Conservation (phyloP, 768 basidiomycete genomes). For the Leccinum subtestaceum region DNA sequence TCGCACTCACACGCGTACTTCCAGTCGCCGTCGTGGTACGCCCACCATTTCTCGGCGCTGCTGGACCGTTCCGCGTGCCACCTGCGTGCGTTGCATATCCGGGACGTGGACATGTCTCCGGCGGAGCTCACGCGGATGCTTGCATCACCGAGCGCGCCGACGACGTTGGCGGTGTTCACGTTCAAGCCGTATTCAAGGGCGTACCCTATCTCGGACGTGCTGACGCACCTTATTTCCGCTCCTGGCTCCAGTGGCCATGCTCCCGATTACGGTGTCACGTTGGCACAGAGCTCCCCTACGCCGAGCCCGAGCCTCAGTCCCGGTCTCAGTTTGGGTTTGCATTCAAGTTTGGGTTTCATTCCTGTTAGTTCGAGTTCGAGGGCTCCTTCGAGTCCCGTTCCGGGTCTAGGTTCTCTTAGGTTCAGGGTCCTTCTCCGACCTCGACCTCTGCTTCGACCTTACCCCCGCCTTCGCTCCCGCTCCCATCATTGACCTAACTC, state of each 20-base stretch:
- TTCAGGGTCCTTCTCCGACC: background rate
- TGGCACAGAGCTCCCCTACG: background rate
- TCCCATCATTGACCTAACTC: conserved; percentile 19
- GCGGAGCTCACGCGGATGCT: conserved; percentile 20
- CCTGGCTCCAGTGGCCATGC: background rate
- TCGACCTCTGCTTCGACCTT: background rate
- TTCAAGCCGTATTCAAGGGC: conserved; percentile 23
- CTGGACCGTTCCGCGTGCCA: conserved; percentile 23
- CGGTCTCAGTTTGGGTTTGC: background rate
- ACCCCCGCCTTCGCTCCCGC: background rate
- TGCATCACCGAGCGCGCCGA: conserved; percentile 13
- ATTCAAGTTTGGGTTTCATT: background rate
- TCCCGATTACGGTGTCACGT: background rate
- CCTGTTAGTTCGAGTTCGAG: background rate
- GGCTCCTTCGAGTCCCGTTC: background rate
- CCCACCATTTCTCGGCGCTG: conserved; percentile 21
- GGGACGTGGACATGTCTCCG: conserved; percentile 23
- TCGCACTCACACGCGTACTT: background rate
- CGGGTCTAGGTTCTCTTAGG: background rate
- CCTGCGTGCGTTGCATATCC: conserved; percentile 18
- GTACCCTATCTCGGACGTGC: conserved; percentile 16
- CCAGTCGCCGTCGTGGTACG: conserved; percentile 20
- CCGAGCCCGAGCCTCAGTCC: background rate
- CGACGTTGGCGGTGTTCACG: conserved; percentile 20
- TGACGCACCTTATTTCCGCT: conserved; percentile 4